Percentiles rank a stretch among this genome's conserved stretches.
phyloP scores from a whole-genome alignment of 768 basidiomycete species.

The Lactarius evosmus region DNA sequence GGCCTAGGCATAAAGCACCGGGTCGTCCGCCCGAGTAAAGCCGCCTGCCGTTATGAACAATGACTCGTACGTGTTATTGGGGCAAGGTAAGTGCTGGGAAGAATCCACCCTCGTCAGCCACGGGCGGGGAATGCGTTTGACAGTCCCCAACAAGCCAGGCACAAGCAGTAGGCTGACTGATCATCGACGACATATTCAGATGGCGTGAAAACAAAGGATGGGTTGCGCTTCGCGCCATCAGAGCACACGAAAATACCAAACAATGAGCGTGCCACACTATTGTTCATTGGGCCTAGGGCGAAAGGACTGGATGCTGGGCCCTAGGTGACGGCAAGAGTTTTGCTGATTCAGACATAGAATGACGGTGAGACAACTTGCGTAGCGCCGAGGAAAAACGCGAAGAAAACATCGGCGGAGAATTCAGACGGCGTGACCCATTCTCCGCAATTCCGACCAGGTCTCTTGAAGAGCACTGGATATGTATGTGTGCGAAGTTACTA shows the following conservation, averaged over 20 bases:
- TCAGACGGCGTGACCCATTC: constrained; percentile 46
- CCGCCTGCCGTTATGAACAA: constrained; percentile 54
- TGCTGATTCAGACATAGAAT: constrained; percentile 7
- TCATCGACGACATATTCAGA: constrained; percentile 51
- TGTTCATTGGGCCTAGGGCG: constrained; percentile 51
- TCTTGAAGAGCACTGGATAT: constrained; percentile 52
- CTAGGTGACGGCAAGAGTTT: constrained; percentile 45
- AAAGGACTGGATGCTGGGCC: constrained; percentile 48
- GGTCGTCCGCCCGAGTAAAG: constrained; percentile 56
- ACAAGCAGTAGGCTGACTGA: constrained; percentile 46
- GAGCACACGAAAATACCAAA: constrained; percentile 52
- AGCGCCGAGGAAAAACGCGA: constrained; percentile 40
- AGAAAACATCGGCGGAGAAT: constrained; percentile 41
- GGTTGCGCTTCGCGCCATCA: constrained; percentile 51
- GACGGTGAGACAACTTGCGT: constrained; percentile 38
- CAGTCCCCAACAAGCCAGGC: constrained; percentile 36
- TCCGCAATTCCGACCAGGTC: constrained; percentile 43
- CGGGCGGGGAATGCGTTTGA: constrained; percentile 34
- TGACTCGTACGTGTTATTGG: constrained; percentile 43
- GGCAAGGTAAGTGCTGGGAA: constrained; percentile 56
- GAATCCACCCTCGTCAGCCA: constrained; percentile 50
- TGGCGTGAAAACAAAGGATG: constrained; percentile 41
- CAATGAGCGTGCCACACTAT: constrained; percentile 49
- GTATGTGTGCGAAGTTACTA: constrained; percentile 7
- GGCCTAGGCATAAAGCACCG: constrained; percentile 49